Base-by-base conservation (phyloP, 1,284 basidiomycete genomes). In the Exobasidium rhododendri region DNA sequence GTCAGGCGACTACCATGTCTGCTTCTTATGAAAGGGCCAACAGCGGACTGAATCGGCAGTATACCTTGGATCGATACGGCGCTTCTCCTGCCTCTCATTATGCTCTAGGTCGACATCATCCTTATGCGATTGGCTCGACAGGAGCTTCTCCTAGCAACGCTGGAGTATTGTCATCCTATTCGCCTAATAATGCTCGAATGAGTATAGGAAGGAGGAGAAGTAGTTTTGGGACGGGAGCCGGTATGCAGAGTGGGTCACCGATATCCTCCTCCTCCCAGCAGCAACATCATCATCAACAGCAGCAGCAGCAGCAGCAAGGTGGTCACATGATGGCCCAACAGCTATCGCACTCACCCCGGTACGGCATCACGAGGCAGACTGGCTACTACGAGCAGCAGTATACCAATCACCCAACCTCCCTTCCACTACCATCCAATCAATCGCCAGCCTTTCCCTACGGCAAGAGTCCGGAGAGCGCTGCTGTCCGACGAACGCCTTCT, bases 31-130 rank as follows among this genome's bases (percentile, higher is more conserved):
- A 58, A 47, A 7, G 57, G 20, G 57, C 57, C 3, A 11, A 52
- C 20, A 51, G 46, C 7, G 46, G 51, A 24, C 20, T 58, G 20
- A 51, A 22, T 14, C 65, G 70, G 7, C 68, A 69, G 55, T 72
- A 72, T 59, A 72, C 68, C 63, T 70, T 66, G 32, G 70, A 72
- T 24, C 64, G 70, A 22, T 65, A 72, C 28, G 49, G 59, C 1
- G 29, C 58, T 7, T 40, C 35, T 10, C 35, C 35, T 40, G 35
- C 35, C 17, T 43, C 62, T 5, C 44, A 26, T 54, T 66, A 70
- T 7, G 63, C 55, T 3, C 61, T 67, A 6, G 54, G 64, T 28
- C 63, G 71, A 46, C 71, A 73, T 31, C 71, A 73, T 50, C 71
- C 71, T 0, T 73, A 73, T 30, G 71, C 71, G 17, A 66, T 67